Percentiles rank a stretch among this genome's conserved stretches.
These are phyloP conservation scores for Russula virescens DNA, from an alignment of 768 basidiomycete species.

Conservation along the genomic window DNA sequence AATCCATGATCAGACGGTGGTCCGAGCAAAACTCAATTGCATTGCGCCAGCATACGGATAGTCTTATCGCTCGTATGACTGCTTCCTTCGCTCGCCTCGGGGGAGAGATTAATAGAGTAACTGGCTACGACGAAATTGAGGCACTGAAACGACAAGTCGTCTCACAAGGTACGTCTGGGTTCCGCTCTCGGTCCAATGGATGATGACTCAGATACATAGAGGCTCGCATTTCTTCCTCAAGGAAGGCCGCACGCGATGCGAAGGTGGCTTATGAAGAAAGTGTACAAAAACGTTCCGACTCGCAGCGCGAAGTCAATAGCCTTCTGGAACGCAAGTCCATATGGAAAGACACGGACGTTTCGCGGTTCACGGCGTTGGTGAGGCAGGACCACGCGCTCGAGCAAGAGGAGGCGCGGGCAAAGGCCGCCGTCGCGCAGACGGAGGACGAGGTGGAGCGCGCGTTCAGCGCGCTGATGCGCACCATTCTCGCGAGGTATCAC, in stretches of 20 bases:
- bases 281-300: conserved; percentile 71
- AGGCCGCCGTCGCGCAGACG: conserved; percentile 55
- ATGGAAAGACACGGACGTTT: conserved; percentile 90
- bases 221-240: conserved; percentile 58
- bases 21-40: conserved; percentile 32
- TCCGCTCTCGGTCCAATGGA: background rate
- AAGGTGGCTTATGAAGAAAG: conserved; percentile 75
- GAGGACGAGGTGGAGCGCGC: conserved; percentile 83
- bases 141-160: conserved; percentile 70
- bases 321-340: conserved; percentile 86
- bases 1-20: conserved; percentile 38
- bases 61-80: conserved; percentile 51
- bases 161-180: conserved; percentile 60
- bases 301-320: conserved; percentile 95
- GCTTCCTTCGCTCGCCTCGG: conserved; percentile 69
- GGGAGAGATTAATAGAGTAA: conserved; percentile 73
- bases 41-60: conserved; percentile 51
- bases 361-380: conserved; percentile 83
- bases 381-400: conserved; percentile 85
- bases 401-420: conserved; percentile 68
- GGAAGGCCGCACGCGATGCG: conserved; percentile 61
- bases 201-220: conserved; percentile 43
- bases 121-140: conserved; percentile 91
- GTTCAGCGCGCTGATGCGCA: conserved; percentile 82
- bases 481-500: conserved; percentile 89